phyloP scores from a whole-genome alignment of 208 protist species.

The Leishmania gerbilli region DNA sequence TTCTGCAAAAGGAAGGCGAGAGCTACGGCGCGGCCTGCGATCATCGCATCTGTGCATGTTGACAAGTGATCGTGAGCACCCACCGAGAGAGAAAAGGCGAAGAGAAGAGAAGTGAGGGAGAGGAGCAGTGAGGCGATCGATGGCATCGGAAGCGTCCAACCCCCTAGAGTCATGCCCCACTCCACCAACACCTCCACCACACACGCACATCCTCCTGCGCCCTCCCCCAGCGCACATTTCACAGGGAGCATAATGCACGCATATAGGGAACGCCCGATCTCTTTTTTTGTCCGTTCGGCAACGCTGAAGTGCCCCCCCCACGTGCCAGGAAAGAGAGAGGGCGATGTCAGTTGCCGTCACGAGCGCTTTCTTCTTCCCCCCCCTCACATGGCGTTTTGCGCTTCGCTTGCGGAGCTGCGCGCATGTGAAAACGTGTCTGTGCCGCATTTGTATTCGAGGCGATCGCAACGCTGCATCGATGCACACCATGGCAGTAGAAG shows the following conservation, averaged over 20 bases:
- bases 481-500: background rate
- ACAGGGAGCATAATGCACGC: constrained; percentile 27
- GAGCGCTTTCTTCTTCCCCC: background rate
- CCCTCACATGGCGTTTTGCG: background rate
- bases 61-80: background rate
- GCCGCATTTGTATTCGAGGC: background rate
- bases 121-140: background rate
- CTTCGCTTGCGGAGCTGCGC: background rate
- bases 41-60: background rate
- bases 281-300: constrained; percentile 16
- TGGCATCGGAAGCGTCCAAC: background rate
- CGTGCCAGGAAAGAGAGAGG: background rate
- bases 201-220: background rate
- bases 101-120: background rate
- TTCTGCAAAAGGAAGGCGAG: background rate
- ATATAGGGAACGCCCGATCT: constrained; percentile 27
- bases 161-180: background rate
- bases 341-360: background rate
- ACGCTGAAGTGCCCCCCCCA: background rate
- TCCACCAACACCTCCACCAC: background rate
- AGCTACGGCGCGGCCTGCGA: background rate
- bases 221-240: background rate
- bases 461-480: too few relatives aligned
- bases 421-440: background rate
- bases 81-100: background rate